A percentile compares a stretch with the other conserved stretches of the same genome.
Evolutionary conservation across 371 early-diverging fungal species (phyloP).

Genomic region (Mortierella sp.): DNA sequence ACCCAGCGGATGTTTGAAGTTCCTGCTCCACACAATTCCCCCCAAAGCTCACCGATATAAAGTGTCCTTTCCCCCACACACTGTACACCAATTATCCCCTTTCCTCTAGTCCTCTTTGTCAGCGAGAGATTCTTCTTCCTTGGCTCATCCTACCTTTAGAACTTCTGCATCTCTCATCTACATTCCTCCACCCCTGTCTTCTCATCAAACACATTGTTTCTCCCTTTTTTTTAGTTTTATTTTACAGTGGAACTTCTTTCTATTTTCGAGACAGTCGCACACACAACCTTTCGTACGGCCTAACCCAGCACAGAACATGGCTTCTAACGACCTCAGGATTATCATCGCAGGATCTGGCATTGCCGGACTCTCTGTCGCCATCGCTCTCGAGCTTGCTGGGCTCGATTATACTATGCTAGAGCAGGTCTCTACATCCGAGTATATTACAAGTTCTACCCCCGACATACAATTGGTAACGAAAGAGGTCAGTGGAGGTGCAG

Average conservation of each 20-base stretch:
- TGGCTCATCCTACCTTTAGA: too few relatives aligned
- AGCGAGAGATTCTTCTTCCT: background rate
- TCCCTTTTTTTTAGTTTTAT: too few relatives aligned
- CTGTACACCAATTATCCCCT: too few relatives aligned
- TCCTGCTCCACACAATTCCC: background rate
- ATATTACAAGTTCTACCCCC: background rate
- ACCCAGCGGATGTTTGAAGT: background rate
- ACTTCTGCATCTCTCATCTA: too few relatives aligned
- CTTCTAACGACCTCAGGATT: conserved; percentile 37
- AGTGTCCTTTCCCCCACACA: too few relatives aligned
- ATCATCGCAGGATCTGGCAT: conserved; percentile 48
- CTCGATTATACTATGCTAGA: conserved; percentile 47
- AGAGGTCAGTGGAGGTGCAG: conserved; percentile 26
- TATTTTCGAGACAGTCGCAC: too few relatives aligned
- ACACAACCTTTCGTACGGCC: too few relatives aligned
- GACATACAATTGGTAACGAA: background rate
- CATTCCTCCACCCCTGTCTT: background rate
- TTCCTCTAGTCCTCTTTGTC: background rate
- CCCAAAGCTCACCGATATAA: too few relatives aligned
- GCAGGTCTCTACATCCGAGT: conserved; percentile 8
- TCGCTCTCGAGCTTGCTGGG: conserved; percentile 50
- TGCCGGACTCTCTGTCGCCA: conserved; percentile 40
- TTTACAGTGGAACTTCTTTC: too few relatives aligned
- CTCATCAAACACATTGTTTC: background rate
- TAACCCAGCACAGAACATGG: conserved; percentile 13